Conservation (phyloP, 805 yeast genomes). For the Maudiozyma pseudohumilis region DNA sequence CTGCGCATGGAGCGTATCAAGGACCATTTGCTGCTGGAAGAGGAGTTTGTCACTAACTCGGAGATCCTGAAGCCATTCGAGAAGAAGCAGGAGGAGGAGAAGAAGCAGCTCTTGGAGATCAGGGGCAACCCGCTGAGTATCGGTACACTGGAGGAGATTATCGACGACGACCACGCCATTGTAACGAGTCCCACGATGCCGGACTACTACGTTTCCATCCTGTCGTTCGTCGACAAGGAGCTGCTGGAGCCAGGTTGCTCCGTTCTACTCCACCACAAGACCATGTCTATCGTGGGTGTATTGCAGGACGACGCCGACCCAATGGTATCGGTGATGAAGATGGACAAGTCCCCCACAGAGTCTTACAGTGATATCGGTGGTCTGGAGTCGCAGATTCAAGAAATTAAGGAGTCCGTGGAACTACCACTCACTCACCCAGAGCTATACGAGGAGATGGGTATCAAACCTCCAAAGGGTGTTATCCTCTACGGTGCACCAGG, state of each 20-base stretch:
- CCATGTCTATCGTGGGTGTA: slow-evolving; percentile 96
- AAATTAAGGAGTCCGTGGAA: slow-evolving; percentile 94
- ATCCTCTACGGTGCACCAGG: slow-evolving; percentile 97
- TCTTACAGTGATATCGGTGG: slow-evolving; percentile 97
- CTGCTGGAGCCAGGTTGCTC: slow-evolving; percentile 94
- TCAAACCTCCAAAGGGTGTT: slow-evolving; percentile 97
- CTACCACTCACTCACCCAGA: slow-evolving; percentile 95
- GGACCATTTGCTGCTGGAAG: slow-evolving; percentile 89
- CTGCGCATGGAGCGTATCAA: slow-evolving; percentile 92
- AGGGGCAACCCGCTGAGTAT: slow-evolving; percentile 95
- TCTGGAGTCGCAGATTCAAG: slow-evolving; percentile 89
- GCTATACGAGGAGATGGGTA: slow-evolving; percentile 96
- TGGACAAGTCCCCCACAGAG: slow-evolving; percentile 96
- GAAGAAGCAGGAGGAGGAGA: slow-evolving; percentile 91
- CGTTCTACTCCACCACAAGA: slow-evolving; percentile 87
- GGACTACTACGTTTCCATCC: slow-evolving; percentile 90
- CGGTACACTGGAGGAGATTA: slow-evolving; percentile 92
- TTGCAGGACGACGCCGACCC: slow-evolving; percentile 97
- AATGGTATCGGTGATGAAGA: slow-evolving; percentile 93
- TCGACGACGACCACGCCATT: slow-evolving; percentile 98
- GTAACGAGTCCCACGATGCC: slow-evolving; percentile 94
- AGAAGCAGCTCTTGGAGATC: slow-evolving; percentile 88
- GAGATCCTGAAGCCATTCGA: slow-evolving; percentile 94
- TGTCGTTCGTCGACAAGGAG: slow-evolving; percentile 95
- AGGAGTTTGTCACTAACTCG: slow-evolving; percentile 90